Evolutionary conservation across 345 rosid genomes (phyloP), one percentile per base, ranked within the genome.

Genomic region (Camelina sativa): DNA sequence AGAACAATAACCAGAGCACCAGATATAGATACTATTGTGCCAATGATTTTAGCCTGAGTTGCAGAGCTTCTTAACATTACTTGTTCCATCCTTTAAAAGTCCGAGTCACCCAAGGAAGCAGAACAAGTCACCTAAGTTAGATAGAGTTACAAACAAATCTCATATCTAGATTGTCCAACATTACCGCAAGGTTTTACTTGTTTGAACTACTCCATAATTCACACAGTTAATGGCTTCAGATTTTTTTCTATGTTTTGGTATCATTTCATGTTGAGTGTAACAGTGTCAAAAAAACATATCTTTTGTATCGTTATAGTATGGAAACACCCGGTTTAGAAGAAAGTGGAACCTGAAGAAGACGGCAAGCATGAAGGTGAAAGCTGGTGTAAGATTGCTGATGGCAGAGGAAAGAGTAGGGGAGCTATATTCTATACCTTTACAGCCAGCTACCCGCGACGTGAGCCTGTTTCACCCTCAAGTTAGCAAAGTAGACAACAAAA

Each of bases 391-490:
- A 47, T 75, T 75, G 61, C 79, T 75, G 2, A 75, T 75, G 56
- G 77, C 77, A 44, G 77, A 68, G 58, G 79, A 75, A 61, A 55
- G 77, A 68, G 65, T 75, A 37, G 79, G 79, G 1, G 79, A 75
- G 38, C 79, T 75, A 68, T 75, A 75, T 38, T 67, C 73, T 48
- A 75, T 75, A 50, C 79, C 79, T 59, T 67, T 75, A 41, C 67
- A 58, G 12, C 79, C 79, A 68, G 68, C 74, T 37, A 75, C 54
- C 23, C 43, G 46, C 54, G 79, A 75, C 1, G 73, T 66, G 6
- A 75, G 73, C 53, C 79, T 75, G 79, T 65, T 35, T 17, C 13
- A 0, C 41, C 11, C 52, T 11, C 7, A 67, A 67, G 37, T 57
- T 25, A 75, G 35, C 46, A 13, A 68, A 48, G 37, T 13, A 19